Base-by-base conservation (phyloP, 2,329 filamentous ascomycete species). In the Fusarium stilboides region DNA sequence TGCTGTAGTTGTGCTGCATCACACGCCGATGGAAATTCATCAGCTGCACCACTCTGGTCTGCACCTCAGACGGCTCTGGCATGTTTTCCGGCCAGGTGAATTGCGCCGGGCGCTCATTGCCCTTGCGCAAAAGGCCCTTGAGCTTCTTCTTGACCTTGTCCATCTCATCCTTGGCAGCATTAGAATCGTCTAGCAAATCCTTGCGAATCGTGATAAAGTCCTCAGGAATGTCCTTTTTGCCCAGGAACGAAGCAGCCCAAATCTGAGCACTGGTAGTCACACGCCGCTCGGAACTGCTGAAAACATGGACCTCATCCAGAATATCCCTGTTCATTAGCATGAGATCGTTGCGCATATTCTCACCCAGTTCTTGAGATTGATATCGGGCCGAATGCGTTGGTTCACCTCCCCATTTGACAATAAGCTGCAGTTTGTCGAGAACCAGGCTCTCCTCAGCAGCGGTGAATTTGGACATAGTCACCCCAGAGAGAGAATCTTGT, bases 101-200 rank as follows among this genome's bases (percentile, higher is more conserved):
- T 76, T 99, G 94, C 19, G 95, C 90, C 12, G 96, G 96, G 2
- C 95, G 93, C 76, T 96, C 92, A 65, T 94, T 93, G n/a, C 95
- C 96, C 79, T 97, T 93, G 31, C 96, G 90, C 60, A 99, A 81
- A 20, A 99, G 86, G 1, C 93, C 91, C 82, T 99, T 99, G 28
- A 99, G 87, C 88, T 97, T 98, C 88, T 99, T 99, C 86, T 99
- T 99, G 57, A 99, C 96, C 81, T 97, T 98, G 81, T 99, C 97
- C 92, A 98, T 99, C 76, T 97, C 94, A 78, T 99, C 96, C 79
- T 99, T 99, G 60, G 96, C 96, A 6, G 96, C 96, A 79, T 99
- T 99, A 0, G 94, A 98, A 77, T 99, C 96, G 78, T 99, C 96
- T 5, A 99, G 84, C 8, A 99, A 86, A 80, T 98, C 94, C 78